Evolutionary conservation across 1,139 yeast genomes (phyloP).

Genomic region (Taphrina communis): DNA sequence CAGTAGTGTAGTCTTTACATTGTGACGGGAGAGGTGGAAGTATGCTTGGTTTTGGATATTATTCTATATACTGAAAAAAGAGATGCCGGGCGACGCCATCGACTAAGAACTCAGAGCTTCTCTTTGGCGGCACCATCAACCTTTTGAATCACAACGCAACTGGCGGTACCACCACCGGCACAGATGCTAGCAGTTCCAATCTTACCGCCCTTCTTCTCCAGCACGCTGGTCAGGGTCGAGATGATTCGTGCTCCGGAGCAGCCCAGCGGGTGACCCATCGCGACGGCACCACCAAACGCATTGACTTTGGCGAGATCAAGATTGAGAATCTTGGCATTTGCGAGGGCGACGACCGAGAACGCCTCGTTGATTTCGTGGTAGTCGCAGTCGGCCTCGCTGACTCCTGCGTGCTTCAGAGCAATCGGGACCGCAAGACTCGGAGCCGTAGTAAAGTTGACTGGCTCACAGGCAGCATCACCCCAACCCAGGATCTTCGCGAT

Average conservation of each 20-base stretch:
- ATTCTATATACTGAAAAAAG: neutral
- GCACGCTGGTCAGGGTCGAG: constrained; percentile 77
- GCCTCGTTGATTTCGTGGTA: constrained; percentile 95
- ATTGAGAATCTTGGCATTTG: constrained; percentile 76
- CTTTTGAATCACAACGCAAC: constrained; percentile 73
- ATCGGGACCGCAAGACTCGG: constrained; percentile 94
- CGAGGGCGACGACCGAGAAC: constrained; percentile 92
- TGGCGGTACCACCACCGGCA: constrained; percentile 99
- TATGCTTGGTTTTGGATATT: too few relatives aligned
- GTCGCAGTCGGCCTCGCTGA: constrained; percentile 67
- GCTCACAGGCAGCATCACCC: constrained; percentile 97
- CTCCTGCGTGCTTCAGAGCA: constrained; percentile 85
- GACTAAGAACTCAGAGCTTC: constrained; percentile 6
- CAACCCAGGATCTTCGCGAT: constrained; percentile 86
- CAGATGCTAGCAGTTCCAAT: constrained; percentile 94
- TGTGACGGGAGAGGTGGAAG: too few relatives aligned
- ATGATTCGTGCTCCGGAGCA: constrained; percentile 96
- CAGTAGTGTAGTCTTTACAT: too few relatives aligned
- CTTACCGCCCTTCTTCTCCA: constrained; percentile 76
- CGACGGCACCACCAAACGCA: constrained; percentile 98
- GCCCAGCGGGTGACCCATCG: constrained; percentile 95
- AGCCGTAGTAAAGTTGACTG: constrained; percentile 92
- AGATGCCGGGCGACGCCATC: too few relatives aligned
- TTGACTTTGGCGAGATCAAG: constrained; percentile 75
- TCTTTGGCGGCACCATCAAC: constrained; percentile 37